A percentile compares a stretch with the other conserved stretches of the same genome.
These are phyloP conservation scores for Hordeum vulgare DNA, from an alignment of 176 grass and related monocot species.

Conservation along the genomic window DNA sequence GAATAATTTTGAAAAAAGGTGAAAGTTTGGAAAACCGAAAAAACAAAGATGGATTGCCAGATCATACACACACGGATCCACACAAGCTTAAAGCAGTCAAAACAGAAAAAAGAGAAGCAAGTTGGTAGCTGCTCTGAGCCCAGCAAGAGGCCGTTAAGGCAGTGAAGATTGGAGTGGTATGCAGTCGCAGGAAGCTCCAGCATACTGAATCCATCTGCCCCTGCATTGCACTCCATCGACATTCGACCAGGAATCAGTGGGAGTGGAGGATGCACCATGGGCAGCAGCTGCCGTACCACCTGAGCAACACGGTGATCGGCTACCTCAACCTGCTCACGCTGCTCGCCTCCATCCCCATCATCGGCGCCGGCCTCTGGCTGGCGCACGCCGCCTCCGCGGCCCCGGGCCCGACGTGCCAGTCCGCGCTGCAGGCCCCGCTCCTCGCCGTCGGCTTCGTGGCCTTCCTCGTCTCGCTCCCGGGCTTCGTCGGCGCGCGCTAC, in stretches of 20 bases:
- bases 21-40: not conserved
- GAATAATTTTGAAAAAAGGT: not conserved
- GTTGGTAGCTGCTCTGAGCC: not conserved
- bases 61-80: slow-evolving; percentile 3
- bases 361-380: slow-evolving; percentile 73
- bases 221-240: not conserved
- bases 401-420: slow-evolving; percentile 45
- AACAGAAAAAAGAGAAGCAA: not conserved
- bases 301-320: slow-evolving; percentile 73
- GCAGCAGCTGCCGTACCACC: slow-evolving; percentile 6
- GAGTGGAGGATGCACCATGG: not conserved
- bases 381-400: slow-evolving; percentile 33
- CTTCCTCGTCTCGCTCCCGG: slow-evolving; percentile 68
- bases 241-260: too few species aligned
- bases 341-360: slow-evolving; percentile 64
- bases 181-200: not conserved
- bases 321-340: slow-evolving; percentile 79
- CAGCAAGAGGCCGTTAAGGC: too few species aligned
- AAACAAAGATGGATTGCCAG: not conserved
- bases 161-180: not conserved
- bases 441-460: slow-evolving; percentile 60
- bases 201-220: not conserved
- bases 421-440: slow-evolving; percentile 55
- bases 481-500: slow-evolving; percentile 68
- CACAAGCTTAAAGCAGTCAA: not conserved